These are phyloP conservation scores for Guyanaporus albipodus DNA, from an alignment of 768 basidiomycete species.

Conservation along the genomic window DNA sequence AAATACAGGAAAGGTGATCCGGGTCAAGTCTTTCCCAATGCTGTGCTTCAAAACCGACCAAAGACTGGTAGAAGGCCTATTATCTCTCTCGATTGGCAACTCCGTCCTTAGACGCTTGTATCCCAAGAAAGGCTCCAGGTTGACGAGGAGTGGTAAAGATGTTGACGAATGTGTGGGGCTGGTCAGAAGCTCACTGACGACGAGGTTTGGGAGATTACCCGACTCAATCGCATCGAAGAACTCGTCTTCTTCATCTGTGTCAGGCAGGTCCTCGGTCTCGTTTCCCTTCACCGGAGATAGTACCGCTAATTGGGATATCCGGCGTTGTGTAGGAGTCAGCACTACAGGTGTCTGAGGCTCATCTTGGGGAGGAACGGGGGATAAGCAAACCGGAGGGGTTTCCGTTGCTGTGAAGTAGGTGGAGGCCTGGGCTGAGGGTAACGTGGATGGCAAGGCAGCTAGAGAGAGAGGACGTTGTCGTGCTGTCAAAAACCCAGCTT, in stretches of 20 bases:
- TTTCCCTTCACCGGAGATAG: constrained; percentile 18
- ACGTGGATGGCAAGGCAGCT: constrained; percentile 2
- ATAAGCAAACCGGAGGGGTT: constrained; percentile 14
- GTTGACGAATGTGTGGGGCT: constrained; percentile 38
- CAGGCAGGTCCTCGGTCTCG: constrained; percentile 34
- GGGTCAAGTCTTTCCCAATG: constrained; percentile 96
- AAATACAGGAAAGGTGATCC: constrained; percentile 91
- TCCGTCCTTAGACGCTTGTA: constrained; percentile 60
- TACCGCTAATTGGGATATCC: constrained; percentile 11
- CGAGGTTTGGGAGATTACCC: constrained; percentile 70
- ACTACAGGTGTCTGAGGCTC: constrained; percentile 7
- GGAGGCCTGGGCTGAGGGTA: constrained; percentile 18
- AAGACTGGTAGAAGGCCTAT: constrained; percentile 83
- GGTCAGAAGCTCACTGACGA: constrained; percentile 62
- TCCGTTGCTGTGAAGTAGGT: constrained; percentile 23
- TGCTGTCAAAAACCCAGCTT: constrained; percentile 15
- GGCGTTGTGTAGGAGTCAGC: constrained; percentile 24
- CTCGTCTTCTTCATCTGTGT: constrained; percentile 87
- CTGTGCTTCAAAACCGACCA: constrained; percentile 95
- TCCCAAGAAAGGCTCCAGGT: constrained; percentile 53
- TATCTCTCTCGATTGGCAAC: constrained; percentile 64
- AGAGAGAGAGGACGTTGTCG: constrained; percentile 23
- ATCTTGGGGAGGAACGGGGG: neutral
- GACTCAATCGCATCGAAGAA: constrained; percentile 96
- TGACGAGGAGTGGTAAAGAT: constrained; percentile 33